These are phyloP conservation scores for Viola pubescens DNA, from an alignment of 441 rosid genomes.

Conservation along the genomic window DNA sequence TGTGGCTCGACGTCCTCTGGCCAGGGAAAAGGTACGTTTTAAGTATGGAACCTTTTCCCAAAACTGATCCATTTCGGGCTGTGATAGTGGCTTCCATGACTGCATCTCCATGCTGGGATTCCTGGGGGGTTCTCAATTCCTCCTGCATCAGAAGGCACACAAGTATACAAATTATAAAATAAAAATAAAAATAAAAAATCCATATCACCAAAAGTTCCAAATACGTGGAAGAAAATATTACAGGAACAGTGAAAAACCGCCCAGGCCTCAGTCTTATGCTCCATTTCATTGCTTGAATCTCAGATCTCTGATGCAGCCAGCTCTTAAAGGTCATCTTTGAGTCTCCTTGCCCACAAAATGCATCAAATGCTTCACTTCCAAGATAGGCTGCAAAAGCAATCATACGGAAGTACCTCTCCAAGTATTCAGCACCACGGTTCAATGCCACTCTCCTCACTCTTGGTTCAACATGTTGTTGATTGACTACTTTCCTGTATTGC, in stretches of 20 bases:
- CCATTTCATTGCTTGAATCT: conserved; percentile 98
- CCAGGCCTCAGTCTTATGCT: conserved; percentile 96
- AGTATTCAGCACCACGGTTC: conserved; percentile 93
- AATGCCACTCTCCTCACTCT: conserved; percentile 88
- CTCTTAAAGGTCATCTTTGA: conserved; percentile 72
- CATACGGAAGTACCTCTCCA: conserved; percentile 87
- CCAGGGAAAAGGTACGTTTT: conserved; percentile 96
- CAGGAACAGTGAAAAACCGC: conserved; percentile 84
- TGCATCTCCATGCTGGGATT: conserved; percentile 94
- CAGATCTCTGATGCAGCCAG: conserved; percentile 91
- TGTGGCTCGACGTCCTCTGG: conserved; percentile 81
- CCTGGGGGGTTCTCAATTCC: conserved; percentile 78
- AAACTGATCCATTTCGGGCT: conserved; percentile 81
- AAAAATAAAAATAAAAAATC: not conserved
- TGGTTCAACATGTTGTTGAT: conserved; percentile 91
- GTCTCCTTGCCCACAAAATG: conserved; percentile 76
- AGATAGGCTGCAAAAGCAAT: conserved; percentile 98
- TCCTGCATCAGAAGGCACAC: conserved; percentile 43
- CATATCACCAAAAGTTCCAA: conserved; percentile 6
- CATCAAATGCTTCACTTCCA: conserved; percentile 95
- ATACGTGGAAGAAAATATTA: conserved; percentile 30
- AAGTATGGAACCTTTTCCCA: conserved; percentile 86
- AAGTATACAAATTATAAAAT: conserved; percentile 11
- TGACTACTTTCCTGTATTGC: conserved; percentile 75
- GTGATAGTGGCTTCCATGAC: conserved; percentile 93